These are phyloP conservation scores for Lactarius vividus DNA, from an alignment of 768 basidiomycete genomes.

Conservation along the genomic window DNA sequence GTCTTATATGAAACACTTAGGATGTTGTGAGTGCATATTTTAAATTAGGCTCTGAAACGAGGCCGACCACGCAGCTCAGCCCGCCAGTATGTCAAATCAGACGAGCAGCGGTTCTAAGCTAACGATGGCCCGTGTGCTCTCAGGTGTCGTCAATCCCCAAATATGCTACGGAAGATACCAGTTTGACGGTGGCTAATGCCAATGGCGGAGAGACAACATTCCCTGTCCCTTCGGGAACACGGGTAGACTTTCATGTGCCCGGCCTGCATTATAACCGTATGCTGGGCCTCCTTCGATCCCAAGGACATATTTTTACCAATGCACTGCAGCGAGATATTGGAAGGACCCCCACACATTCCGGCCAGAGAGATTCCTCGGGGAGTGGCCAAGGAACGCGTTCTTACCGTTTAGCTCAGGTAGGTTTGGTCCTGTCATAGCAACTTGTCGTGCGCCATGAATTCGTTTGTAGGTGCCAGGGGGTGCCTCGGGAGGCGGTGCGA, in stretches of 20 bases:
- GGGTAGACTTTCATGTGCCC: conserved; percentile 38
- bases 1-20: conserved; percentile 52
- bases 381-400: conserved; percentile 37
- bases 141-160: conserved; percentile 49
- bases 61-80: neutral
- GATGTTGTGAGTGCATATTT: conserved; percentile 34
- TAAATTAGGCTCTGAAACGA: neutral
- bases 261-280: conserved; percentile 53
- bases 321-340: conserved; percentile 50
- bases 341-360: conserved; percentile 48
- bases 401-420: conserved; percentile 34
- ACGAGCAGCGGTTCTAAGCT: neutral
- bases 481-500: conserved; percentile 29
- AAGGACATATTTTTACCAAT: neutral
- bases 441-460: neutral
- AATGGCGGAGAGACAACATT: conserved; percentile 41
- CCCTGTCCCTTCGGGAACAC: conserved; percentile 44
- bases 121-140: conserved; percentile 23
- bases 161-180: conserved; percentile 45
- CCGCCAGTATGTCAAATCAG: conserved; percentile 7
- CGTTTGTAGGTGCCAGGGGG: conserved; percentile 22
- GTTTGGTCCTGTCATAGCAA: neutral
- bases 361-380: conserved; percentile 37
- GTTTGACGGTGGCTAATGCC: conserved; percentile 35
- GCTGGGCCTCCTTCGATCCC: neutral